These are phyloP conservation scores for Guillardia theta DNA, from an alignment of 78 protist genomes.

Conservation along the genomic window DNA sequence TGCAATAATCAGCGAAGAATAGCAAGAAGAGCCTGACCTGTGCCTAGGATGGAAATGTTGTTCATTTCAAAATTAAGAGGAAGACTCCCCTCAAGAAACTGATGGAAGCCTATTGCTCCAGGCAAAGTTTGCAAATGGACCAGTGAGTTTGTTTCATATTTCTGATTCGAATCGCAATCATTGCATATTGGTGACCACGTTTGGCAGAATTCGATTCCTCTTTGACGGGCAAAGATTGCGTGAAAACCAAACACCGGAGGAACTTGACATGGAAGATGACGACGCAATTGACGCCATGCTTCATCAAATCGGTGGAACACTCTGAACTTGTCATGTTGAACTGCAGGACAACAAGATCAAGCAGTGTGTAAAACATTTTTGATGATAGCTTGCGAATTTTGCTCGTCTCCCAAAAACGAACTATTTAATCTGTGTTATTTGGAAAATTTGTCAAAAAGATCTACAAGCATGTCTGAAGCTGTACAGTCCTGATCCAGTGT, in stretches of 20 bases:
- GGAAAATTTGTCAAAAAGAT: too few relatives aligned
- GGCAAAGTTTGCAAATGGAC: slow-evolving; percentile 8
- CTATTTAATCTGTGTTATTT: too few relatives aligned
- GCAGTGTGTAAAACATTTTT: too few relatives aligned
- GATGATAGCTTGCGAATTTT: too few relatives aligned
- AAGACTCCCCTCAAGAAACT: neutral
- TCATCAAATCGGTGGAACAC: neutral
- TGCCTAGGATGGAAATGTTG: neutral
- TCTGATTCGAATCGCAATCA: neutral
- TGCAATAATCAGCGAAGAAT: neutral
- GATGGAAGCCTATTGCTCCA: neutral
- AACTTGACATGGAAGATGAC: slow-evolving; percentile 47
- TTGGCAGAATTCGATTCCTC: neutral
- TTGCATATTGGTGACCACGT: neutral
- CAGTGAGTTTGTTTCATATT: neutral
- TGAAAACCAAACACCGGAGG: neutral
- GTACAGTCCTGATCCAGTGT: too few relatives aligned
- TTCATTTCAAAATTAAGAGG: neutral
- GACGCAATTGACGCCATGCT: slow-evolving; percentile 45
- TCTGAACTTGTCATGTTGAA: too few relatives aligned
- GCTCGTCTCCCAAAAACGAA: too few relatives aligned
- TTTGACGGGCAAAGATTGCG: neutral
- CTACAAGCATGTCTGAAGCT: too few relatives aligned
- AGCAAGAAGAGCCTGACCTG: neutral
- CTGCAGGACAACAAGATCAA: too few relatives aligned